Percentiles rank a stretch among this genome's conserved stretches.
phyloP scores from a whole-genome alignment of 2,329 filamentous ascomycete genomes.

The Calonectria multiphialidica region DNA sequence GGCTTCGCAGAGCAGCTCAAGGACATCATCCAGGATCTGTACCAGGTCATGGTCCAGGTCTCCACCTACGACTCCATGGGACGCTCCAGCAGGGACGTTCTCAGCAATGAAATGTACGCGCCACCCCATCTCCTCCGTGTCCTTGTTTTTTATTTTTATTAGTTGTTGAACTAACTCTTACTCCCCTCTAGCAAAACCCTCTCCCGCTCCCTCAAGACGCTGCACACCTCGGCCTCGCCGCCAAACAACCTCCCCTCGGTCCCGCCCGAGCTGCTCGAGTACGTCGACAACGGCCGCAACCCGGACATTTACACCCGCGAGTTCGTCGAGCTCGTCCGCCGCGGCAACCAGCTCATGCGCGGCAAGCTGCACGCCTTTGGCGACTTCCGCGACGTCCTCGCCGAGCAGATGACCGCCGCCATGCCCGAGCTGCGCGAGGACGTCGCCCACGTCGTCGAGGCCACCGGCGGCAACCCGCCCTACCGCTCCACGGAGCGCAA shows the following conservation, averaged over 20 bases:
- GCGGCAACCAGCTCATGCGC: slow-evolving; percentile 75
- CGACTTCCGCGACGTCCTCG: slow-evolving; percentile 72
- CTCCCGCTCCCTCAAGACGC: slow-evolving; percentile 52
- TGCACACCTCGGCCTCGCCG: slow-evolving; percentile 55
- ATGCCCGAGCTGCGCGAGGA: slow-evolving; percentile 71
- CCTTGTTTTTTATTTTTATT: neutral
- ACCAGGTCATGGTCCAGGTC: slow-evolving; percentile 73
- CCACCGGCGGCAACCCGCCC: slow-evolving; percentile 52
- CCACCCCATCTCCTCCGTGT: neutral
- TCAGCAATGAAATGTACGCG: slow-evolving; percentile 64
- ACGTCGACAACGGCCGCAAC: slow-evolving; percentile 79
- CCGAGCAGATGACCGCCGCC: slow-evolving; percentile 66
- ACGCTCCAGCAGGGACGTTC: slow-evolving; percentile 66
- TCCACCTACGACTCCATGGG: slow-evolving; percentile 69
- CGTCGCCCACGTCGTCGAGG: slow-evolving; percentile 62
- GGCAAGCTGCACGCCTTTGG: slow-evolving; percentile 74
- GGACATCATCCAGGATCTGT: slow-evolving; percentile 73
- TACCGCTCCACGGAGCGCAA: slow-evolving; percentile 30
- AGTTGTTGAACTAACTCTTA: slow-evolving; percentile 23
- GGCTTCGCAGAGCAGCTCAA: slow-evolving; percentile 65
- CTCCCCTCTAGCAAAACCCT: slow-evolving; percentile 51
- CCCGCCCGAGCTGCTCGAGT: slow-evolving; percentile 73
- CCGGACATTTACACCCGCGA: slow-evolving; percentile 81
- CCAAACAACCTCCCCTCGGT: slow-evolving; percentile 62
- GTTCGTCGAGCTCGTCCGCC: slow-evolving; percentile 76